phyloP scores from a whole-genome alignment of 768 basidiomycete genomes.

The Fibroporia radiculosa region DNA sequence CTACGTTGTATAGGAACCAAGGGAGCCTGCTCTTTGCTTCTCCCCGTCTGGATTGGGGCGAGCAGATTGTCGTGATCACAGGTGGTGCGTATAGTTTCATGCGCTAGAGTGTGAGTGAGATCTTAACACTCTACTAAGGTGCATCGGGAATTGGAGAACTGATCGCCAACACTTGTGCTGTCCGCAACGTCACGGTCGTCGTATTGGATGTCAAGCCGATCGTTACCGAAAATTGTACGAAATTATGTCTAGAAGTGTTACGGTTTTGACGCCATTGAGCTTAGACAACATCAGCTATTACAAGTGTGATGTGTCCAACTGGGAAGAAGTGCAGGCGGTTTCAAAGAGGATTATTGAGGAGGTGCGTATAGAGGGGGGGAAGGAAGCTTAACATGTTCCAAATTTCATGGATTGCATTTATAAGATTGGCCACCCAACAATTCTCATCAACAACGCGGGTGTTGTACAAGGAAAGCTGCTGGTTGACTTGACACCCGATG shows the following conservation, averaged over 20 bases:
- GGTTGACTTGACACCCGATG: constrained; percentile 68
- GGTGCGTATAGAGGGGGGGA: constrained; percentile 31
- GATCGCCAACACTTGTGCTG: constrained; percentile 80
- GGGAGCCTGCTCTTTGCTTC: constrained; percentile 55
- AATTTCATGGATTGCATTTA: not conserved
- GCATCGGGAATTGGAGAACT: constrained; percentile 86
- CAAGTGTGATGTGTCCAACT: constrained; percentile 87
- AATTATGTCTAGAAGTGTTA: not conserved
- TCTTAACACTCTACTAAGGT: constrained; percentile 37
- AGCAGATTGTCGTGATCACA: constrained; percentile 86
- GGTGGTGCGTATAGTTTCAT: constrained; percentile 52
- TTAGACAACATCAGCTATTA: constrained; percentile 78
- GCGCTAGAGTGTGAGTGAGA: not conserved
- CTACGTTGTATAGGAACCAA: constrained; percentile 69
- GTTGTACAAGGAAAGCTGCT: constrained; percentile 86
- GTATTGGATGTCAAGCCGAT: constrained; percentile 82
- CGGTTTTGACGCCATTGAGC: not conserved
- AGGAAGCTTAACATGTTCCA: not conserved
- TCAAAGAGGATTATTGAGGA: constrained; percentile 72
- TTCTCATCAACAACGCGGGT: constrained; percentile 93
- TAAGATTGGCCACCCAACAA: constrained; percentile 81
- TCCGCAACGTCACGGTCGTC: constrained; percentile 73
- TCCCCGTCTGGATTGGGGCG: constrained; percentile 67
- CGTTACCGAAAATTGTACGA: constrained; percentile 65
- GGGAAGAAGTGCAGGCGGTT: constrained; percentile 73